Conservation (phyloP, 257 asterid species). For the Ehretia macrophylla region DNA sequence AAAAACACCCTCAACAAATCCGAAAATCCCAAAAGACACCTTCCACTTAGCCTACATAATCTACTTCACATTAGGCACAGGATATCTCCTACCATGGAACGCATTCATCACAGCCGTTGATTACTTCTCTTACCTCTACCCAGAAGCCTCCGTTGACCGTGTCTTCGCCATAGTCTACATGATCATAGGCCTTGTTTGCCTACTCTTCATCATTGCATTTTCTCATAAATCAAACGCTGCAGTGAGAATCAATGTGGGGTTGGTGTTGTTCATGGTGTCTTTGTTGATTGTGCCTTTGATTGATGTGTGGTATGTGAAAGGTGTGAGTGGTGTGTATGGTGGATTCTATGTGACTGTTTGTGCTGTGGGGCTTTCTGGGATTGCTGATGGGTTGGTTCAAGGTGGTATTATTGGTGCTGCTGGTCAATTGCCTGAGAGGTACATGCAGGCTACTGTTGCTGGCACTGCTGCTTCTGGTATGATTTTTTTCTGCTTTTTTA, state of each 20-base stretch:
- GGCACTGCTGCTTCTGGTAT: slow-evolving; percentile 96
- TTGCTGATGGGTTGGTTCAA: slow-evolving; percentile 90
- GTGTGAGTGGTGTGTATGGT: slow-evolving; percentile 59
- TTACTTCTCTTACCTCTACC: slow-evolving; percentile 84
- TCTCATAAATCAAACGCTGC: slow-evolving; percentile 51
- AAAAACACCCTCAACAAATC: slow-evolving; percentile 7
- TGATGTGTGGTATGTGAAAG: slow-evolving; percentile 69
- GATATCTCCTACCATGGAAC: slow-evolving; percentile 92
- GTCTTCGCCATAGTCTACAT: slow-evolving; percentile 67
- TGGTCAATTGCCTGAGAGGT: slow-evolving; percentile 85
- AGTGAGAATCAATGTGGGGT: slow-evolving; percentile 64
- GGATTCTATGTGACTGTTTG: slow-evolving; percentile 62
- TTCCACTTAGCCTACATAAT: slow-evolving; percentile 77
- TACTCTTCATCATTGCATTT: slow-evolving; percentile 52
- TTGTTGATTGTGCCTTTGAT: slow-evolving; percentile 67
- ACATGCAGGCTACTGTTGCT: slow-evolving; percentile 91
- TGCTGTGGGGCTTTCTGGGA: slow-evolving; percentile 55
- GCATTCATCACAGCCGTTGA: slow-evolving; percentile 98
- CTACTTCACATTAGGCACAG: slow-evolving; percentile 77
- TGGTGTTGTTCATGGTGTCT: slow-evolving; percentile 49
- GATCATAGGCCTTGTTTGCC: slow-evolving; percentile 46
- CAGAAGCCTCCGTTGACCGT: slow-evolving; percentile 71
- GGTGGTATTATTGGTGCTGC: slow-evolving; percentile 88
- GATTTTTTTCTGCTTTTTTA: neutral
- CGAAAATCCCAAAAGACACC: slow-evolving; percentile 57